Percentiles rank a stretch among this genome's conserved stretches.
phyloP scores from a whole-genome alignment of 495 filamentous ascomycete genomes.

The Podospora bellae-mahoneyi region DNA sequence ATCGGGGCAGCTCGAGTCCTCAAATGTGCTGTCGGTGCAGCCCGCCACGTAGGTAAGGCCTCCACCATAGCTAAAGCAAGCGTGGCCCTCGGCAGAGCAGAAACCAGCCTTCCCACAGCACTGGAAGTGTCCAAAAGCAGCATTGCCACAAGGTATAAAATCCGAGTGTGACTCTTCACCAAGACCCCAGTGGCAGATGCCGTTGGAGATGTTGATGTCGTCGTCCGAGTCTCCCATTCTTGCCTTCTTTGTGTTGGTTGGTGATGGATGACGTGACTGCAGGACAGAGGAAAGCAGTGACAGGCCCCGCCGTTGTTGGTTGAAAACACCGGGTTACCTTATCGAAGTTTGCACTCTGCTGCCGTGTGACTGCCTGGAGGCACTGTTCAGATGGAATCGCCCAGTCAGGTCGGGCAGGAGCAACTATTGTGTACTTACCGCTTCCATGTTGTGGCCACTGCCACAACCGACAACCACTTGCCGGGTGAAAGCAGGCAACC shows the following conservation, averaged over 20 bases:
- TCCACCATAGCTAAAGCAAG: constrained; percentile 27
- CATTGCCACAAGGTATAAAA: constrained; percentile 42
- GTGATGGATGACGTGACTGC: not conserved
- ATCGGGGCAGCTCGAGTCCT: constrained; percentile 21
- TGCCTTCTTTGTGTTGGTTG: not conserved
- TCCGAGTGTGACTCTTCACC: not conserved
- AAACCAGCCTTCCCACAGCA: constrained; percentile 39
- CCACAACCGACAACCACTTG: not conserved
- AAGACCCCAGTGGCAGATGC: constrained; percentile 34
- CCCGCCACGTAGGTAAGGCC: constrained; percentile 36
- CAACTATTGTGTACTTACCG: no score
- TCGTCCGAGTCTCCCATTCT: constrained; percentile 15
- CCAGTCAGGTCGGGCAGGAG: no score
- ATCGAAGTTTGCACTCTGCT: no score
- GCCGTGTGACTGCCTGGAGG: no score
- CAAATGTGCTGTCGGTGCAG: constrained; percentile 30
- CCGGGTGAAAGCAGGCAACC: not conserved
- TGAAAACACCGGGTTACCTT: no score
- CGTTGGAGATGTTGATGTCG: constrained; percentile 33
- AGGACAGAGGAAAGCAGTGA: not conserved
- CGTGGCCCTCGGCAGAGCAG: constrained; percentile 28
- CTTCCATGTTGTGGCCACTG: not conserved
- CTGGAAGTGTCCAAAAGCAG: constrained; percentile 27
- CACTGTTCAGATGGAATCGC: no score
- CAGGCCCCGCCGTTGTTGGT: not conserved